Percentiles rank a stretch among this genome's conserved stretches.
phyloP scores from a whole-genome alignment of 768 basidiomycete genomes.

The Leucocoprinus leucothites region DNA sequence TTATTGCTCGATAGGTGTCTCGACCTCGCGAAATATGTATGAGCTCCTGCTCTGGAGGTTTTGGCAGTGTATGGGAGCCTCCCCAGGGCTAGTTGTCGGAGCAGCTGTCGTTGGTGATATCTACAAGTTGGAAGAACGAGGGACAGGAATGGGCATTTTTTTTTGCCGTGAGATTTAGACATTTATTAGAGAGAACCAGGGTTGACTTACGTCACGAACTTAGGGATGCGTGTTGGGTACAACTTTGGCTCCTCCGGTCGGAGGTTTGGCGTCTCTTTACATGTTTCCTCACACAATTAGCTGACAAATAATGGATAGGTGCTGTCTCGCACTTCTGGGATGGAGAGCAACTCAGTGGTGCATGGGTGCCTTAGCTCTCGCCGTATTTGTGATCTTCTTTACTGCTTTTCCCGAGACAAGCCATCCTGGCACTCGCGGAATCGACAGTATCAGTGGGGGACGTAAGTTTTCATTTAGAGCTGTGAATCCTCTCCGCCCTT shows the following conservation, averaged over 20 bases:
- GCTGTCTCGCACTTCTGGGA: slow-evolving; percentile 53
- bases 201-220: neutral
- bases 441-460: slow-evolving; percentile 38
- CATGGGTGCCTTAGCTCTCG: slow-evolving; percentile 38
- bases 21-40: slow-evolving; percentile 37
- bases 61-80: slow-evolving; percentile 63
- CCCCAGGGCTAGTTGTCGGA: slow-evolving; percentile 52
- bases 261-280: slow-evolving; percentile 33
- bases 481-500: no score
- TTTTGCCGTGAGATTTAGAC: slow-evolving; percentile 37
- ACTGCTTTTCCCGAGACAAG: slow-evolving; percentile 62
- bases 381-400: slow-evolving; percentile 37
- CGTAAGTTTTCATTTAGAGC: no score
- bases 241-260: slow-evolving; percentile 56
- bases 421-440: slow-evolving; percentile 53
- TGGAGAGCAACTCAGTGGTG: slow-evolving; percentile 60
- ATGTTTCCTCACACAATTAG: neutral
- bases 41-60: slow-evolving; percentile 59
- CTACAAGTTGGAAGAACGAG: slow-evolving; percentile 68
- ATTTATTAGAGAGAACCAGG: neutral
- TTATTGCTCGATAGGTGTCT: slow-evolving; percentile 58
- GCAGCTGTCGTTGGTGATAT: slow-evolving; percentile 57
- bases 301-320: slow-evolving; percentile 29
- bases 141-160: slow-evolving; percentile 57
- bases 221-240: slow-evolving; percentile 59